Conservation (phyloP, 805 yeast species). For the Ogataea nakhonphanomensis region DNA sequence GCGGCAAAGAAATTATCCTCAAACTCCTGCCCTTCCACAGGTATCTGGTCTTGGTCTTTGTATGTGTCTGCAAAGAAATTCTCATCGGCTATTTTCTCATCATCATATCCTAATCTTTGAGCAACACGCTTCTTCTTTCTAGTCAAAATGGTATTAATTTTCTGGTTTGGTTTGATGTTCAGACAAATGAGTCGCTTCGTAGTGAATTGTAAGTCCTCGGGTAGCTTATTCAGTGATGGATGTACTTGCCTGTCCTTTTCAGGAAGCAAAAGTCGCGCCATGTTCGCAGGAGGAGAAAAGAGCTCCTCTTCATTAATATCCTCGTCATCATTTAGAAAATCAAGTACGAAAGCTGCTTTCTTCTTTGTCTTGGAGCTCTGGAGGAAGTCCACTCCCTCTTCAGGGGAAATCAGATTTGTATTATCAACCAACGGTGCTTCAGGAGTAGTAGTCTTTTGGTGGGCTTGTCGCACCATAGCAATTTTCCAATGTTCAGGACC, state of each 20-base stretch:
- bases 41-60: constrained; percentile 29
- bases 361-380: constrained; percentile 10
- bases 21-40: constrained; percentile 9
- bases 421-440: neutral
- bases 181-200: constrained; percentile 46
- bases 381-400: constrained; percentile 2
- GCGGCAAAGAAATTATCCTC: constrained; percentile 20
- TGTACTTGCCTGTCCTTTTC: constrained; percentile 24
- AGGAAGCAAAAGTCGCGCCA: constrained; percentile 24
- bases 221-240: constrained; percentile 34
- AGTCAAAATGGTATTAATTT: constrained; percentile 28
- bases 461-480: constrained; percentile 33
- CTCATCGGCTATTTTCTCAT: constrained; percentile 44
- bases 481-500: constrained; percentile 95
- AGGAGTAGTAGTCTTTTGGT: constrained; percentile 5
- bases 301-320: constrained; percentile 24
- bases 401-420: neutral
- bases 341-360: constrained; percentile 18
- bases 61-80: constrained; percentile 49
- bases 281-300: constrained; percentile 25
- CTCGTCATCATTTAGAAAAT: constrained; percentile 29
- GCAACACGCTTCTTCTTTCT: constrained; percentile 21
- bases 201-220: constrained; percentile 49
- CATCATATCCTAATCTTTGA: constrained; percentile 20
- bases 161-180: constrained; percentile 41